Conservation (phyloP, 257 asterid genomes). For the Capsicum baccatum region DNA sequence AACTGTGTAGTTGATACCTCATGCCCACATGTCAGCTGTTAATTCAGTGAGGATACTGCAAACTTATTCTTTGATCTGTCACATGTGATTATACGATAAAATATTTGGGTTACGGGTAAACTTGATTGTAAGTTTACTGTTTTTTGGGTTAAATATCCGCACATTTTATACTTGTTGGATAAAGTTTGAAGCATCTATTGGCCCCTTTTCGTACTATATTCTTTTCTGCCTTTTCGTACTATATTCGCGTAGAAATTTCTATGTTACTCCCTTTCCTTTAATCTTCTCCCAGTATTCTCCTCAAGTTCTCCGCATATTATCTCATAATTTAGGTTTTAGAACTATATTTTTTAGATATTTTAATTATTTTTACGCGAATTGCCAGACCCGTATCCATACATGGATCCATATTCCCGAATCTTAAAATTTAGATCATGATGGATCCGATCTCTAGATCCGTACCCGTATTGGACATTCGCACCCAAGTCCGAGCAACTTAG, state of each 20-base stretch:
- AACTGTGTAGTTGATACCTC: not conserved
- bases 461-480: too few species aligned
- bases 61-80: not conserved
- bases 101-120: not conserved
- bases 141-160: not conserved
- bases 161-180: not conserved
- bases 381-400: too few species aligned
- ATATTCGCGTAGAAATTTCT: not conserved
- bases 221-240: not conserved
- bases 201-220: not conserved
- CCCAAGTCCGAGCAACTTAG: too few species aligned
- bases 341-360: too few species aligned
- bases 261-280: too few species aligned
- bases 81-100: not conserved
- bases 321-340: too few species aligned
- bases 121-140: not conserved
- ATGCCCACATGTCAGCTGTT: not conserved
- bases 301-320: too few species aligned
- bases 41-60: not conserved
- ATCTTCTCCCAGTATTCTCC: too few species aligned
- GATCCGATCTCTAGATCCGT: too few species aligned
- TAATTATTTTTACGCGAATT: too few species aligned
- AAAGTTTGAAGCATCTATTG: not conserved
- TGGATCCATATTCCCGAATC: too few species aligned
- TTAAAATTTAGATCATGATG: too few species aligned